phyloP scores from a whole-genome alignment of 2,329 filamentous ascomycete species.

The Plenodomus biglobosus region DNA sequence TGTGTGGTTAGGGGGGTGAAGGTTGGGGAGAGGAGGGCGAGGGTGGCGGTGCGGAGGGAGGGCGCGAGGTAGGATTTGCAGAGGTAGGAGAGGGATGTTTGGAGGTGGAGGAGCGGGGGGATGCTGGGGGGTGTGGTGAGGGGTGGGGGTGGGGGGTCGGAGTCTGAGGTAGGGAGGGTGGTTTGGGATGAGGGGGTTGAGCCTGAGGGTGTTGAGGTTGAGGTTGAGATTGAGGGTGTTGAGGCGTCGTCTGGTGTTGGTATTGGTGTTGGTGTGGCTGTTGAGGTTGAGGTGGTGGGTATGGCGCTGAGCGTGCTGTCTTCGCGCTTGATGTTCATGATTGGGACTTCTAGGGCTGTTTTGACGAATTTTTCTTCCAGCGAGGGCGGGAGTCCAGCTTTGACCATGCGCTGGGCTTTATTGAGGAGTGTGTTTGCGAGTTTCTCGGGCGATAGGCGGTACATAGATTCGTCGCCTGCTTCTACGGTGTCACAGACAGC shows the following conservation, averaged over 20 bases:
- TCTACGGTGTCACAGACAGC: slow-evolving; percentile 79
- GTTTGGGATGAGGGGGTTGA: slow-evolving; percentile 2
- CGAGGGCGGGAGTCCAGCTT: slow-evolving; percentile 68
- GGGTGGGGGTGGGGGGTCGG: slow-evolving; percentile 3
- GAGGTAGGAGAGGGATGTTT: slow-evolving; percentile 67
- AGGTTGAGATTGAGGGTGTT: slow-evolving; percentile 10
- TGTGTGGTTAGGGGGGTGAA: slow-evolving; percentile 74
- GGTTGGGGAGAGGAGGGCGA: slow-evolving; percentile 45
- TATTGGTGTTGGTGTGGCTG: too few relatives aligned
- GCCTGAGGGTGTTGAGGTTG: slow-evolving; percentile 9
- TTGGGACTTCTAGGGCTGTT: slow-evolving; percentile 72
- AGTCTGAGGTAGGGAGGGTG: slow-evolving; percentile 7
- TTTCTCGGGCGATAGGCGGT: slow-evolving; percentile 72
- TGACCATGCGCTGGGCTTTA: slow-evolving; percentile 73
- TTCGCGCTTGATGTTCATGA: slow-evolving; percentile 67
- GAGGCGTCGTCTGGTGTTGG: background rate
- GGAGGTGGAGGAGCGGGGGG: slow-evolving; percentile 62
- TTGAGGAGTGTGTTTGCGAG: slow-evolving; percentile 64
- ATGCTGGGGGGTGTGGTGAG: slow-evolving; percentile 49
- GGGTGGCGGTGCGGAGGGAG: slow-evolving; percentile 49
- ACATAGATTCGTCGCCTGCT: slow-evolving; percentile 83
- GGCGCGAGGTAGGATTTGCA: slow-evolving; percentile 59
- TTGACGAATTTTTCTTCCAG: slow-evolving; percentile 85
- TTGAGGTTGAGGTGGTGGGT: slow-evolving; percentile 18
- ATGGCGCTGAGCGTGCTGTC: slow-evolving; percentile 46